Base-by-base conservation (phyloP, 345 rosid species). In the Populus nigra region DNA sequence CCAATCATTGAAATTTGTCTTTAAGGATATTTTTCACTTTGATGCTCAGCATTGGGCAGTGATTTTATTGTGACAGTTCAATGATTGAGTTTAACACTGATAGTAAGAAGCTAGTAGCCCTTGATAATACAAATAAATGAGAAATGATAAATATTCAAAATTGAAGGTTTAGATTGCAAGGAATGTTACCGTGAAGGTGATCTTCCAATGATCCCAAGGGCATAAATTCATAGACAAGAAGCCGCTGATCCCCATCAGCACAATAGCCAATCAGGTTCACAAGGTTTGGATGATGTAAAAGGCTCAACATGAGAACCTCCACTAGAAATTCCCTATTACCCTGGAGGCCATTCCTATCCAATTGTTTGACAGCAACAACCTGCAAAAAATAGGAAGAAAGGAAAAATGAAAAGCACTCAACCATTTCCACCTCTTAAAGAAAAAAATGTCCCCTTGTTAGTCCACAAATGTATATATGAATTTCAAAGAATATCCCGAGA, bases 181-280 rank as follows among this genome's bases (percentile, higher is more conserved):
- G 50, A 78, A 77, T 27, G n/a, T 81, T 94, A 96, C 98, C 98
- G 23, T 89, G 99, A 79, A 96, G 98, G 78, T 96, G 99, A 88
- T 96, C 98, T 86, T 96, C 99, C 82, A 96, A 74, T 75, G 99
- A 96, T 70, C 99, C 99, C 83, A 93, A 79, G 13, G 97, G 88
- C 99, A 96, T 94, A 83, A 92, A 96, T 81, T 96, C 99, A 68
- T 96, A 96, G 66, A 96, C 98, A 78, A 96, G 96, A 77, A 96
- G 98, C 57, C 99, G 94, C 71, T 96, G 99, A 73, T 96, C 98
- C 68, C 98, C 99, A 85, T 96, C 99, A 74, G 99, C 99, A 82
- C 99, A 96, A 82, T 96, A 94, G 77, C 99, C 99, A 67, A 94
- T 96, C 69, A 96, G 88, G 83, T 83, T 96, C 86, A 96, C 98